Conservation (phyloP, 2,329 filamentous ascomycete genomes). For the Fusarium mundagurra region DNA sequence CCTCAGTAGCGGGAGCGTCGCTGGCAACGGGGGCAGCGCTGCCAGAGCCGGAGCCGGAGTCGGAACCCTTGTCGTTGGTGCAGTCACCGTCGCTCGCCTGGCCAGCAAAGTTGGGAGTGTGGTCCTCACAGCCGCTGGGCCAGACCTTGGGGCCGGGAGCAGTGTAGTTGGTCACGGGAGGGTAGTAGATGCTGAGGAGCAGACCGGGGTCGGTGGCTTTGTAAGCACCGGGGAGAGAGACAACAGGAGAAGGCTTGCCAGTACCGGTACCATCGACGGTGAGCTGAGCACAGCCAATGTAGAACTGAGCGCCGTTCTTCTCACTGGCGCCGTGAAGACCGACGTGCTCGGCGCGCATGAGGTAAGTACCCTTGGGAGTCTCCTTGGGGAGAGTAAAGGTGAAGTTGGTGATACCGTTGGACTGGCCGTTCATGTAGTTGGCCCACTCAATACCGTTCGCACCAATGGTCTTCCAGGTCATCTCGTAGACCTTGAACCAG, state of each 20-base stretch:
- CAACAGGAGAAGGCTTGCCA: slow-evolving; percentile 41
- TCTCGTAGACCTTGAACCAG: slow-evolving; percentile 52
- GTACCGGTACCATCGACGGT: slow-evolving; percentile 46
- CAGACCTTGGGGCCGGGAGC: slow-evolving; percentile 48
- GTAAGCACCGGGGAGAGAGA: slow-evolving; percentile 49
- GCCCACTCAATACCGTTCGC: slow-evolving; percentile 47
- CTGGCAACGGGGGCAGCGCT: slow-evolving; percentile 20
- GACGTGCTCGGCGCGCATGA: slow-evolving; percentile 51
- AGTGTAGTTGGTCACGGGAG: slow-evolving; percentile 45
- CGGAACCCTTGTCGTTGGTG: slow-evolving; percentile 41
- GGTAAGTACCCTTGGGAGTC: slow-evolving; percentile 46
- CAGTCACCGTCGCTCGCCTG: slow-evolving; percentile 50
- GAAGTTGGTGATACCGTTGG: slow-evolving; percentile 47
- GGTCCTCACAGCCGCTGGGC: slow-evolving; percentile 50
- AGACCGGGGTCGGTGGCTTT: slow-evolving; percentile 47
- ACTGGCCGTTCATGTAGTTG: slow-evolving; percentile 42
- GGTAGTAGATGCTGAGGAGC: slow-evolving; percentile 50
- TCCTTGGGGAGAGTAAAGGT: slow-evolving; percentile 46
- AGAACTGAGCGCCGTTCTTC: slow-evolving; percentile 50
- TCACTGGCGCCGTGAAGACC: slow-evolving; percentile 47
- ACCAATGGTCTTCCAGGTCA: slow-evolving; percentile 44
- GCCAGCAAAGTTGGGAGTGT: slow-evolving; percentile 50
- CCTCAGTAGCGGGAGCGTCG: slow-evolving; percentile 8
- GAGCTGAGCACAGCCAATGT: slow-evolving; percentile 50
- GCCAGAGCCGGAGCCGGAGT: slow-evolving; percentile 16